These are phyloP conservation scores for Leccinum broughii DNA, from an alignment of 768 basidiomycete species.

Conservation along the genomic window DNA sequence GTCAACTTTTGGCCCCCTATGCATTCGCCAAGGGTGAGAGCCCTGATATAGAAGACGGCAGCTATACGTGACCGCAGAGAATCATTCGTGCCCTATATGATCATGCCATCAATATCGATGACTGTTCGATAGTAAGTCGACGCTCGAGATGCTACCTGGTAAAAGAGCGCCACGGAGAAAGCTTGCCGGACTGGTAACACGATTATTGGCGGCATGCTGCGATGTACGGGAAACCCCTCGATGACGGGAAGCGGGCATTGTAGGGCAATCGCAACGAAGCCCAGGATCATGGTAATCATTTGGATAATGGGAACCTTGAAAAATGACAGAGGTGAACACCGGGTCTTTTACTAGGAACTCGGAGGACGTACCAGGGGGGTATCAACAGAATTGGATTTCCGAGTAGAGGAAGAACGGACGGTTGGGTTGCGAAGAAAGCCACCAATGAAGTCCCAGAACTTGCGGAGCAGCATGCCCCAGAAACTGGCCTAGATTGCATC, in stretches of 20 bases:
- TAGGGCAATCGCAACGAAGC: constrained; percentile 57
- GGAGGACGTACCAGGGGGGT: constrained; percentile 36
- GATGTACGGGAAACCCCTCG: constrained; percentile 51
- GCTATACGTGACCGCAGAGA: constrained; percentile 59
- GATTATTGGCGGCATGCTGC: constrained; percentile 63
- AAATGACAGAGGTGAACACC: constrained; percentile 71
- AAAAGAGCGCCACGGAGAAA: constrained; percentile 37
- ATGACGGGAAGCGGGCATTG: constrained; percentile 70
- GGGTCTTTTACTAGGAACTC: constrained; percentile 30
- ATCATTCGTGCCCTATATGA: too few species aligned
- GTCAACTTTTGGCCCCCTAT: constrained; percentile 62
- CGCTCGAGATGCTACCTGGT: too few species aligned
- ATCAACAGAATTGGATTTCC: not conserved
- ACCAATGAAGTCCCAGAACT: constrained; percentile 74
- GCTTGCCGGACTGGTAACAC: constrained; percentile 65
- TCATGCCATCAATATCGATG: too few species aligned
- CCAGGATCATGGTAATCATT: constrained; percentile 62
- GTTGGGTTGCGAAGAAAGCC: constrained; percentile 44
- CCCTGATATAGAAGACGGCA: constrained; percentile 62
- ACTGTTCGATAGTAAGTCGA: too few species aligned
- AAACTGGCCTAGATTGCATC: constrained; percentile 81
- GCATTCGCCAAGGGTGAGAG: constrained; percentile 64
- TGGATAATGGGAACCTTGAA: constrained; percentile 79
- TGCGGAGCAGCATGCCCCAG: constrained; percentile 82
- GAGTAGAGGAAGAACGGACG: constrained; percentile 48